Conservation (phyloP, 108 stramenopile species). For the Aurantiochytrium sp. region DNA sequence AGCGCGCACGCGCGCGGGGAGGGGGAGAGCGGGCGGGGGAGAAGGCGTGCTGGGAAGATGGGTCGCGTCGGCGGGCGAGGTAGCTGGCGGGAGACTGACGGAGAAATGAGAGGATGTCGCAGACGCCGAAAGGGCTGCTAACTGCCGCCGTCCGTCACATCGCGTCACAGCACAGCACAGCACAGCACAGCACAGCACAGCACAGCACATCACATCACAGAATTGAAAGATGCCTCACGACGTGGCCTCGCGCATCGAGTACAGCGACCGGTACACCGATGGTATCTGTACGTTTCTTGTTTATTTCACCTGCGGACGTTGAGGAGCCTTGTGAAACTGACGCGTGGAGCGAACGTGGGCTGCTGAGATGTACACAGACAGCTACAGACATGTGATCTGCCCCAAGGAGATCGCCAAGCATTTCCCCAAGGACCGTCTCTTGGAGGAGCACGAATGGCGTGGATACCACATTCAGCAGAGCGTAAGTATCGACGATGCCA, state of each 20-base stretch:
- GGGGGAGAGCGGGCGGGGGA: not conserved
- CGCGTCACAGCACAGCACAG: not conserved
- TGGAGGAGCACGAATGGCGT: constrained; percentile 92
- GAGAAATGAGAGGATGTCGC: not conserved
- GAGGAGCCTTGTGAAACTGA: not conserved
- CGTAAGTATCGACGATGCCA: not conserved
- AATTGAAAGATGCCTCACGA: not conserved
- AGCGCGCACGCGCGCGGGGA: not conserved
- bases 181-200: not conserved
- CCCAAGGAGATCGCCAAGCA: constrained; percentile 75
- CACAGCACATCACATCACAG: not conserved
- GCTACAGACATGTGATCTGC: constrained; percentile 6
- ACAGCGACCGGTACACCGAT: constrained; percentile 71
- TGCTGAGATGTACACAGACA: not conserved
- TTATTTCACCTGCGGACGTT: not conserved
- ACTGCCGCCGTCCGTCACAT: not conserved
- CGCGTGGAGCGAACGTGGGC: no score
- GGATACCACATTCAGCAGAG: constrained; percentile 91
- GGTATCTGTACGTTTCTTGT: constrained; percentile 55
- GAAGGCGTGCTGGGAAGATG: not conserved
- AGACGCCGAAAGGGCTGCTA: not conserved
- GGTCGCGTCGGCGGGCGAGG: not conserved
- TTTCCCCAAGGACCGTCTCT: constrained; percentile 79
- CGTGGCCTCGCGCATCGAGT: not conserved
- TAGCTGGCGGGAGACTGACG: not conserved